Base-by-base conservation (phyloP, 371 early-diverging fungal genomes). In the Mucor piriformis region DNA sequence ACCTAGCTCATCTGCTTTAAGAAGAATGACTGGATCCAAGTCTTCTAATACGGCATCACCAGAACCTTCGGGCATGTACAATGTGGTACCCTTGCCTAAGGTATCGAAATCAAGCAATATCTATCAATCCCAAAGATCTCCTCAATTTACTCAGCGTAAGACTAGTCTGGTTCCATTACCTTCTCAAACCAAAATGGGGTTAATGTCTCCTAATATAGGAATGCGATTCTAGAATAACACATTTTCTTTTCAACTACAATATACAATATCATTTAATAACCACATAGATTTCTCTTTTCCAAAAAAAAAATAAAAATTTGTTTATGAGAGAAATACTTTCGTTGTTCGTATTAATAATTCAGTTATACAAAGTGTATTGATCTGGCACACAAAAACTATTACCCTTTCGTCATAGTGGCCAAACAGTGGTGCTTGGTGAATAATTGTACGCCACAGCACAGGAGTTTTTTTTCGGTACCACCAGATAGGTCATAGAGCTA, bases 21-120 rank as follows among this genome's bases (percentile, higher is more conserved):
- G 65, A 60, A 55, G 61, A 16, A 27, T 65, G n/a, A 60, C 65
- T 24, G 51, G 56, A 18, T 65, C 65, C 7, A 59, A 59, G 50
- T 65, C 65, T 12, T 65, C 60, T 15, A 50, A 55, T 13, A 50
- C 56, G 5, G 18, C 59, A 7, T 55, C 61, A 15, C 38, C 59
- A 2, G 65, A 64, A 29, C 46, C 47, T 12, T 20, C 16, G 3
- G 20, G 33, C 5, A 47, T 53, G 29, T 33, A 34, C 21, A 16
- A 32, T 40, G 1, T 32, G 3, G 20, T 52, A 7, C 63, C 64
- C 16, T 59, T 54, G 0, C 64, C 64, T 18, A 64, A 64, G 35
- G 21, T 54, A n/a, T 59, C 59, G 11, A 64, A 64, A 64, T 64
- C 64, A 48, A 58, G 59, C 18, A 57, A 51, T 16, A 11, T 58